phyloP scores from a whole-genome alignment of 2,329 filamentous ascomycete species.

The Paraphoma sp. region DNA sequence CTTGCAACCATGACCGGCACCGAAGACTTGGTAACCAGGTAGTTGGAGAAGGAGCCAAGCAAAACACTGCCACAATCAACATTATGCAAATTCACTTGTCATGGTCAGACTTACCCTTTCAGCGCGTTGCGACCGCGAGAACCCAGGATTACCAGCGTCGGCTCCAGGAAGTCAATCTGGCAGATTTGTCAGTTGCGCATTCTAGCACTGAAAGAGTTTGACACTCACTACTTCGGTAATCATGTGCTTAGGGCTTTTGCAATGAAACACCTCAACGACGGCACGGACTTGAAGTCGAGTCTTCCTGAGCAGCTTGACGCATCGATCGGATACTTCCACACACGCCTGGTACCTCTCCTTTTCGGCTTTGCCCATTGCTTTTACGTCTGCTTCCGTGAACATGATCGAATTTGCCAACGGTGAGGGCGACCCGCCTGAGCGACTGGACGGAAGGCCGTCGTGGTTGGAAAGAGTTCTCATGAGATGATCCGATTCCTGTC shows the following conservation, averaged over 20 bases:
- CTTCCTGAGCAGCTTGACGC: constrained; percentile 86
- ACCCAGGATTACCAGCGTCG: constrained; percentile 91
- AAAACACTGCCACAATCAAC: constrained; percentile 70
- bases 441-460: constrained; percentile 39
- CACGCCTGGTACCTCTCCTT: constrained; percentile 81
- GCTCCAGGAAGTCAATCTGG: constrained; percentile 85
- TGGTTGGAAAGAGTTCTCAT: constrained; percentile 67
- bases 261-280: constrained; percentile 95
- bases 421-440: constrained; percentile 39
- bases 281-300: constrained; percentile 91
- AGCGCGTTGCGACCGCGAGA: constrained; percentile 89
- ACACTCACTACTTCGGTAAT: constrained; percentile 82
- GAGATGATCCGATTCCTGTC: constrained; percentile 73
- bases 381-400: constrained; percentile 45
- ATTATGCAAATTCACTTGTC: constrained; percentile 10
- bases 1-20: constrained; percentile 98
- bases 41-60: constrained; percentile 95
- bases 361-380: constrained; percentile 63
- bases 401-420: constrained; percentile 45
- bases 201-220: constrained; percentile 16
- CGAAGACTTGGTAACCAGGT: constrained; percentile 94
- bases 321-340: constrained; percentile 82
- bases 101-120: constrained; percentile 73
- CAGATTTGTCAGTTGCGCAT: constrained; percentile 28
- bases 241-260: constrained; percentile 95